phyloP scores from a whole-genome alignment of 83 land plant genomes.

The Picea abies region DNA sequence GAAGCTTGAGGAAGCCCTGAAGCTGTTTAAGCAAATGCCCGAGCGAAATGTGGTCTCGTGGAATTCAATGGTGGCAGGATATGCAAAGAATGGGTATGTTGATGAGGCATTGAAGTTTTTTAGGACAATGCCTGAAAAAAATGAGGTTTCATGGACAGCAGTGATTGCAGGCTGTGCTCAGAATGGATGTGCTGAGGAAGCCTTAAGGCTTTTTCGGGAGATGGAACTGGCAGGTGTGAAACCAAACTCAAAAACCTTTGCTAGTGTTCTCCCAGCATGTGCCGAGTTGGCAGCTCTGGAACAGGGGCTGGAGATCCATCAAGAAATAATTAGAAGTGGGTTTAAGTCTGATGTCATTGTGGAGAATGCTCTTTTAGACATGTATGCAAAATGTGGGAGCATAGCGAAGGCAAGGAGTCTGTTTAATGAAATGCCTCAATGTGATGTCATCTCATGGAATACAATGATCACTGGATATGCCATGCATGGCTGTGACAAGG shows the following conservation, averaged over 20 bases:
- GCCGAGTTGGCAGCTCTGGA: slow-evolving; percentile 4
- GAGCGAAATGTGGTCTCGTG: background rate
- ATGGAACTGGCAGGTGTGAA: slow-evolving; percentile 7
- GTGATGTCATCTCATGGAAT: slow-evolving; percentile 15
- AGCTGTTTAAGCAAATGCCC: background rate
- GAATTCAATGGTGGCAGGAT: slow-evolving; percentile 12
- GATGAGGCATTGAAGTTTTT: background rate
- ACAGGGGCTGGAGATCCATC: slow-evolving; percentile 7
- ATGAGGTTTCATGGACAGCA: background rate
- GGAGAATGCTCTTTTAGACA: slow-evolving; percentile 12
- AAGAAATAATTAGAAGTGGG: slow-evolving; percentile 4
- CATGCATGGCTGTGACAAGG: slow-evolving; percentile 6
- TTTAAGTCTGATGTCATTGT: slow-evolving; percentile 1
- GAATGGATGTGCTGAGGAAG: background rate
- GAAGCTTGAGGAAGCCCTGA: background rate
- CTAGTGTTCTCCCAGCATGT: background rate
- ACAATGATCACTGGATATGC: slow-evolving; percentile 12
- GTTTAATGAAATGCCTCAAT: slow-evolving; percentile 4
- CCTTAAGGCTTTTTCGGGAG: background rate
- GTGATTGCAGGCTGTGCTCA: slow-evolving; percentile 1
- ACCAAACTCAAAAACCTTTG: slow-evolving; percentile 3
- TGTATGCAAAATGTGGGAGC: slow-evolving; percentile 14
- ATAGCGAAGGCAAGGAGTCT: background rate
- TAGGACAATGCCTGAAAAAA: slow-evolving; percentile 3
- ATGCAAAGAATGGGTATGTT: slow-evolving; percentile 8